Percentiles rank a stretch among this genome's conserved stretches.
phyloP scores from a whole-genome alignment of 352 stramenopile genomes.

The Aphanomyces stellatus region DNA sequence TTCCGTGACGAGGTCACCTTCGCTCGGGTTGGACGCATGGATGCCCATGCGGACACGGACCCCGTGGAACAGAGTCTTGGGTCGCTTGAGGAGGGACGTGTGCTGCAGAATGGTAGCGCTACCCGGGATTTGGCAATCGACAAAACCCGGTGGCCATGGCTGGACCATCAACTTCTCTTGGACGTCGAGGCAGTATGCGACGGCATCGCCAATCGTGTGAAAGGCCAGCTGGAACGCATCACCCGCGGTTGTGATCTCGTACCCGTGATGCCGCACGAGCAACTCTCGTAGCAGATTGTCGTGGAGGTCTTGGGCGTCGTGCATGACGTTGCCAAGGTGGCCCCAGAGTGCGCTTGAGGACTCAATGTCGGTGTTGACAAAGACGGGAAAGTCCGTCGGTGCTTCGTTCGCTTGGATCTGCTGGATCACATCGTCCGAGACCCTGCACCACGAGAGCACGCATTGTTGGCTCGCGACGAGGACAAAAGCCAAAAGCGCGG shows the following conservation, averaged over 20 bases:
- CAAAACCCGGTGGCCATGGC: conserved; percentile 33
- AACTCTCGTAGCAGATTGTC: conserved; percentile 36
- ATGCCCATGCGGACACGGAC: conserved; percentile 50
- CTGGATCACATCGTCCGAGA: background rate
- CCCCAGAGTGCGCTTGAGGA: conserved; percentile 41
- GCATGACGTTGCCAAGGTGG: conserved; percentile 31
- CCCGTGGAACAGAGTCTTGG: conserved; percentile 35
- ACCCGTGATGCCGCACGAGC: conserved; percentile 34
- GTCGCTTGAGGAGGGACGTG: background rate
- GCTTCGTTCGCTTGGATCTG: conserved; percentile 6
- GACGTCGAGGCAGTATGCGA: conserved; percentile 44
- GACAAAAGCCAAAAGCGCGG: background rate
- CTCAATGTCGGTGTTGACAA: conserved; percentile 62
- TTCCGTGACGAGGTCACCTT: conserved; percentile 36
- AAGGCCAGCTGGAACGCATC: conserved; percentile 57
- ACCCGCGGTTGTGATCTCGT: conserved; percentile 49
- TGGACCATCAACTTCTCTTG: conserved; percentile 34
- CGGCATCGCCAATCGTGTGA: conserved; percentile 38
- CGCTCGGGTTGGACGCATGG: conserved; percentile 33
- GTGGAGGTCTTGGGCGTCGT: conserved; percentile 40
- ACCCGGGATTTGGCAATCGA: conserved; percentile 31
- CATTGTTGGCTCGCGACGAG: conserved; percentile 2
- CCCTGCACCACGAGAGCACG: background rate
- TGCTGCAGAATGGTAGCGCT: conserved; percentile 29
- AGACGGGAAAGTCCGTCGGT: conserved; percentile 37